Evolutionary conservation across 306 rosid genomes (phyloP).

Genomic region (Carpinus fangiana): DNA sequence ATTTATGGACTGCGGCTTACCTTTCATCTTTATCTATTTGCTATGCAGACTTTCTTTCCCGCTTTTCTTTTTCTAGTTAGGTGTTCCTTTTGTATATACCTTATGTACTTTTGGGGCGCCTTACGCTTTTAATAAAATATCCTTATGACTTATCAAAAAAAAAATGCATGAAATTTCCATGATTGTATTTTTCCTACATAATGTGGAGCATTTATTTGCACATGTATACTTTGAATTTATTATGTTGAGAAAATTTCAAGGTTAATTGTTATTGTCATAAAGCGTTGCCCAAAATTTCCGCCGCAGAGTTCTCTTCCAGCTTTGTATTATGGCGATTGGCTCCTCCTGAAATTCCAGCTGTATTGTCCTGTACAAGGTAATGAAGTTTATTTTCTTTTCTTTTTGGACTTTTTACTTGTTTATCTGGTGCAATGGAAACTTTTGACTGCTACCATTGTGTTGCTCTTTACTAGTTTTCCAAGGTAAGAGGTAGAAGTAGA

Average conservation of each 20-base stretch:
- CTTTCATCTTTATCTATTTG: too few species aligned
- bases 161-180: too few species aligned
- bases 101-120: too few species aligned
- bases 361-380: conserved; percentile 59
- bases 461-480: not conserved
- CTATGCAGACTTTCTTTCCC: too few species aligned
- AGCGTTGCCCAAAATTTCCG: conserved; percentile 27
- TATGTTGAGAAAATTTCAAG: not conserved
- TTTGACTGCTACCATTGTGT: not conserved
- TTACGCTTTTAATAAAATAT: too few species aligned
- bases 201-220: not conserved
- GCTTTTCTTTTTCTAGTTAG: too few species aligned
- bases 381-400: conserved; percentile 6
- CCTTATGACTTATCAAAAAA: too few species aligned
- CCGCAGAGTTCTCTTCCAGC: conserved; percentile 45
- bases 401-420: not conserved
- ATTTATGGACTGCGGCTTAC: too few species aligned
- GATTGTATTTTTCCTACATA: not conserved
- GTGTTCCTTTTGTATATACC: too few species aligned
- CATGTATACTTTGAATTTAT: not conserved
- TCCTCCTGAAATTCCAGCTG: conserved; percentile 35
- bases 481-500: not conserved
- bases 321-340: conserved; percentile 22
- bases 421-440: not conserved
- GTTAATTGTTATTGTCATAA: conserved; percentile 10